Base-by-base conservation (phyloP, 441 rosid species). In the Erodium moschatum region DNA sequence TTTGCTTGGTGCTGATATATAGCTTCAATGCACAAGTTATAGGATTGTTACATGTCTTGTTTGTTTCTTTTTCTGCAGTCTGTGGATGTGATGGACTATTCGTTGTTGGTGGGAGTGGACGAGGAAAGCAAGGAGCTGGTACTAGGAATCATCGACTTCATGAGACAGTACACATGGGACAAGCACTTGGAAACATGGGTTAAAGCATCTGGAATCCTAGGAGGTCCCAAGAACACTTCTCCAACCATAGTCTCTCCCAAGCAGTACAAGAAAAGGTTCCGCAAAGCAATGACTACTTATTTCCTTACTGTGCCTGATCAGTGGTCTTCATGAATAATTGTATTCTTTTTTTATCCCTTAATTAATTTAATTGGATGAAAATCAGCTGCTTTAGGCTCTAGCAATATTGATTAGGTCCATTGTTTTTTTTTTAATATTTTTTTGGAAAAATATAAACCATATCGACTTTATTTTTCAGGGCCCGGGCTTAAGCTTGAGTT, bases 161-260 rank as follows among this genome's bases (percentile, higher is more conserved):
- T 94, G 89, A 86, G 99, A 74, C 99, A 94, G 73, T 94, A 94
- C 71, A 94, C 99, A 0, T 94, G 97, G 99, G 99, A 94, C 81
- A 94, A 94, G 80, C 97, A 89, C 80, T 79, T 95, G 52, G 97
- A 90, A 72, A 90, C 99, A 24, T 90, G 96, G 97, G 97, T 90
- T 65, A 91, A 90, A 74, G 81, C 94, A 27, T 78, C 97, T 0
- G 93, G 97, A 70, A 88, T 95, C 76, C 92, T 90, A n/a, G 99
- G 99, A 0, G 97, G 97, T 38, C 84, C 91, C 1, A 91, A 75
- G 76, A 91, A 91, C 12, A 81, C 82, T 48, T 66, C 91, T 9
- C 99, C 97, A 20, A 88, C 99, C 0, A 97, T 94, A 10, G 90
- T 94, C 20, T 91, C 97, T 16, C 99, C 97, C 10, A 86, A 86